These are phyloP conservation scores for Agaricus subrufescens DNA, from an alignment of 768 basidiomycete species.

Conservation along the genomic window DNA sequence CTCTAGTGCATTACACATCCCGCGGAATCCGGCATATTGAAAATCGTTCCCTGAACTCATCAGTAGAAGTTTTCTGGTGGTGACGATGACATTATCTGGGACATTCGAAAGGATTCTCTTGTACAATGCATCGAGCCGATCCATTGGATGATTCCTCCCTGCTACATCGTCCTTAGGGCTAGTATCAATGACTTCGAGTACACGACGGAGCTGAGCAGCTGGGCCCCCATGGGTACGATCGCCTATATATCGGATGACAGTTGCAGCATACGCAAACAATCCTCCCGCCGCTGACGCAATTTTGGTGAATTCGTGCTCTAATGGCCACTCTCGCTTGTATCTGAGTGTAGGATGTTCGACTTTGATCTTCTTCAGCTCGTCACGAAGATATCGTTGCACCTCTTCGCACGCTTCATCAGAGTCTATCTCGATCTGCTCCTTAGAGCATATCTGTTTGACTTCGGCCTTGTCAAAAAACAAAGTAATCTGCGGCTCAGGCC, in stretches of 20 bases:
- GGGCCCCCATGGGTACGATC: slow-evolving; percentile 1
- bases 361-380: slow-evolving; percentile 11
- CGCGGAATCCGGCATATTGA: too few species aligned
- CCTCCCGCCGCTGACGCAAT: slow-evolving; percentile 18
- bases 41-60: not conserved
- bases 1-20: not conserved
- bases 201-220: not conserved
- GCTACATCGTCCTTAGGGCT: too few species aligned
- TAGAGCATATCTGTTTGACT: not conserved
- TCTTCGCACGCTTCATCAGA: slow-evolving; percentile 14
- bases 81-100: not conserved
- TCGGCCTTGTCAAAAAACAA: slow-evolving; percentile 2
- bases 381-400: slow-evolving; percentile 3
- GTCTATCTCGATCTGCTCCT: slow-evolving; percentile 1
- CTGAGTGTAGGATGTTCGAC: not conserved
- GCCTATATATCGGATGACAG: slow-evolving; percentile 17
- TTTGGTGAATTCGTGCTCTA: not conserved
- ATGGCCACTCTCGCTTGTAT: slow-evolving; percentile 14
- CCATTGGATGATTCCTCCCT: not conserved
- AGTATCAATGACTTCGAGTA: not conserved
- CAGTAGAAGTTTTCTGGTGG: not conserved
- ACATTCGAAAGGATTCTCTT: not conserved
- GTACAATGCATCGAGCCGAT: not conserved
- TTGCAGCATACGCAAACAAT: slow-evolving; percentile 21
- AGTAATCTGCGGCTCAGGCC: slow-evolving; percentile 20